phyloP scores from a whole-genome alignment of 768 basidiomycete species.

The Russula abietina region DNA sequence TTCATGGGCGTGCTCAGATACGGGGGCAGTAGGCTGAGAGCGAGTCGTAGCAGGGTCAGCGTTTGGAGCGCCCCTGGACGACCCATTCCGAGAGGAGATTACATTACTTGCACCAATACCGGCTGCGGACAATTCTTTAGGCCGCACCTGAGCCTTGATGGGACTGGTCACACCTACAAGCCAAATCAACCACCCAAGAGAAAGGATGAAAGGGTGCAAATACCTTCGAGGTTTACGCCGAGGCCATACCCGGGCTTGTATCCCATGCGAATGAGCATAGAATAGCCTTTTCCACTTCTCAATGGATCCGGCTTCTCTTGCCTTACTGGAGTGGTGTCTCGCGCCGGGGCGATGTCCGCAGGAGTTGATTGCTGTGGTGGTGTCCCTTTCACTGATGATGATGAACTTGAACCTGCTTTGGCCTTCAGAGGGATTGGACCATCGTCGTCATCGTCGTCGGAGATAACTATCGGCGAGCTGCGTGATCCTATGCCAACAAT shows the following conservation, averaged over 20 bases:
- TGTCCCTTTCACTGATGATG: background rate
- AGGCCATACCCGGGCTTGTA: constrained; percentile 23
- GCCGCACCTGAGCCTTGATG: constrained; percentile 3
- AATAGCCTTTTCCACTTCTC: constrained; percentile 17
- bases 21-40: background rate
- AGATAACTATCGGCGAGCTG: constrained; percentile 24
- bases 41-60: background rate
- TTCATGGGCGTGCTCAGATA: background rate
- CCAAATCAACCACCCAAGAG: constrained; percentile 21
- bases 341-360: background rate
- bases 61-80: constrained; percentile 1
- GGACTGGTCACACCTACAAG: constrained; percentile 17
- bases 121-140: background rate
- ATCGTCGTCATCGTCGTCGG: constrained; percentile 22
- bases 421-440: background rate
- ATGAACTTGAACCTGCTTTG: background rate
- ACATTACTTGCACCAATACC: constrained; percentile 12
- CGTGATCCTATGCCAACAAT: constrained; percentile 16
- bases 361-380: background rate
- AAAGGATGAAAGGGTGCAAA: constrained; percentile 1
- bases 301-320: background rate
- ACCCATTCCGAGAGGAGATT: background rate
- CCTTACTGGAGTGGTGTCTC: background rate
- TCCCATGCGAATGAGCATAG: constrained; percentile 24
- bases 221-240: constrained; percentile 24